A percentile compares a stretch with the other conserved stretches of the same genome.
Evolutionary conservation across 306 rosid species (phyloP).

Genomic region (Lathyrus tuberosus): DNA sequence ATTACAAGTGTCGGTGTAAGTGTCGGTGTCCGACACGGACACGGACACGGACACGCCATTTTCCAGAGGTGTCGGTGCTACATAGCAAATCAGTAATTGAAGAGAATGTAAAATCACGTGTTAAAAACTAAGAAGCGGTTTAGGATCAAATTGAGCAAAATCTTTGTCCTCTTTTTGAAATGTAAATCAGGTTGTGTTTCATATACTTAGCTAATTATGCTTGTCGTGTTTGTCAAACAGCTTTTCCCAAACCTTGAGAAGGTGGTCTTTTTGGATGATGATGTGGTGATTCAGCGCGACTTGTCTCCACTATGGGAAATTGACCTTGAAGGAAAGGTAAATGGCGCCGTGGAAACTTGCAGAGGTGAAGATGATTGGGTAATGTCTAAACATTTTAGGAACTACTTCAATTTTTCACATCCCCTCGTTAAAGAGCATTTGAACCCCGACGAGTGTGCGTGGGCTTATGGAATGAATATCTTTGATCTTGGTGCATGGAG

Average conservation of each 20-base stretch:
- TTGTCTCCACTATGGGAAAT: slow-evolving; percentile 60
- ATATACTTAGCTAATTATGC: slow-evolving; percentile 39
- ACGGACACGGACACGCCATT: too few relatives aligned
- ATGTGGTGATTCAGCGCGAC: slow-evolving; percentile 56
- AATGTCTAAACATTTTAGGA: slow-evolving; percentile 54
- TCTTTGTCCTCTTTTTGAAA: background rate
- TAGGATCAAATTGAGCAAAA: too few relatives aligned
- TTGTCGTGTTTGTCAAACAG: slow-evolving; percentile 53
- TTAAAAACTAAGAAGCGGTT: too few relatives aligned
- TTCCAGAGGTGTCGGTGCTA: too few relatives aligned
- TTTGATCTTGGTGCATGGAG: slow-evolving; percentile 58
- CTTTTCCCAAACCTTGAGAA: slow-evolving; percentile 93
- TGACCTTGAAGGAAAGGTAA: slow-evolving; percentile 57
- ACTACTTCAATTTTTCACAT: slow-evolving; percentile 55
- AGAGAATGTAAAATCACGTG: too few relatives aligned
- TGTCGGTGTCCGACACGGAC: too few relatives aligned
- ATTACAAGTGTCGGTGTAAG: too few relatives aligned
- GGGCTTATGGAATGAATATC: slow-evolving; percentile 66
- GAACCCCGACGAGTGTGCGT: slow-evolving; percentile 60
- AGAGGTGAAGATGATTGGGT: slow-evolving; percentile 60
- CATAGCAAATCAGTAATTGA: too few relatives aligned
- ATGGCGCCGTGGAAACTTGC: slow-evolving; percentile 64
- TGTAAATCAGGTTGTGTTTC: slow-evolving; percentile 13
- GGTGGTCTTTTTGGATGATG: slow-evolving; percentile 66
- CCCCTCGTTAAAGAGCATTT: slow-evolving; percentile 46